Conservation (phyloP, 2,329 filamentous ascomycete species). For the Penicillium sp. region DNA sequence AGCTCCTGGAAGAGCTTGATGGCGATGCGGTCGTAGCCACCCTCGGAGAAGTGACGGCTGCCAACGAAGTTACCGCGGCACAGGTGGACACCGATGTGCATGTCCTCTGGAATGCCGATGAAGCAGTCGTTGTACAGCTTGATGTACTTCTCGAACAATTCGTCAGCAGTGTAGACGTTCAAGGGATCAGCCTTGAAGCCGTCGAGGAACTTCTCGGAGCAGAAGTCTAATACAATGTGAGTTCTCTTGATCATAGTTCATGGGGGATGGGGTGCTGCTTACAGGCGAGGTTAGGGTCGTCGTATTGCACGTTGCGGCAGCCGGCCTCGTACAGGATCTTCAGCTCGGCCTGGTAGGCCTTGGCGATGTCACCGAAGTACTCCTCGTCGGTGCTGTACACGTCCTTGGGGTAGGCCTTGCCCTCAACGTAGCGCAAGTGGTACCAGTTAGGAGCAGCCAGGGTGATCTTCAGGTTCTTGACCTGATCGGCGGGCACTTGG, state of each 20-base stretch:
- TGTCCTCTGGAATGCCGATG: constrained; percentile 62
- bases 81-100: constrained; percentile 76
- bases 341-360: constrained; percentile 65
- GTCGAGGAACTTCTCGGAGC: constrained; percentile 68
- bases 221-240: constrained; percentile 59
- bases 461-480: constrained; percentile 68
- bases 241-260: background rate
- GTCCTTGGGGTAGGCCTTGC: constrained; percentile 57
- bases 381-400: constrained; percentile 60
- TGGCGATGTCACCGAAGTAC: constrained; percentile 66
- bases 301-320: constrained; percentile 66
- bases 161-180: constrained; percentile 68
- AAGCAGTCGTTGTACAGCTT: constrained; percentile 73
- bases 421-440: constrained; percentile 61
- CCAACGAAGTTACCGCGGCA: constrained; percentile 68
- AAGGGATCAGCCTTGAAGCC: constrained; percentile 68
- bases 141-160: constrained; percentile 74
- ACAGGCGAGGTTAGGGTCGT: constrained; percentile 68
- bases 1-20: constrained; percentile 65
- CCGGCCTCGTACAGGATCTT: constrained; percentile 62
- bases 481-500: constrained; percentile 59
- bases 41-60: constrained; percentile 65
- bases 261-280: constrained; percentile 8
- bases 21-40: constrained; percentile 67
- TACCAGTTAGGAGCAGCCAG: constrained; percentile 69